Conservation (phyloP, 192 early-diverging fungal genomes). For the Podila epicladia region DNA sequence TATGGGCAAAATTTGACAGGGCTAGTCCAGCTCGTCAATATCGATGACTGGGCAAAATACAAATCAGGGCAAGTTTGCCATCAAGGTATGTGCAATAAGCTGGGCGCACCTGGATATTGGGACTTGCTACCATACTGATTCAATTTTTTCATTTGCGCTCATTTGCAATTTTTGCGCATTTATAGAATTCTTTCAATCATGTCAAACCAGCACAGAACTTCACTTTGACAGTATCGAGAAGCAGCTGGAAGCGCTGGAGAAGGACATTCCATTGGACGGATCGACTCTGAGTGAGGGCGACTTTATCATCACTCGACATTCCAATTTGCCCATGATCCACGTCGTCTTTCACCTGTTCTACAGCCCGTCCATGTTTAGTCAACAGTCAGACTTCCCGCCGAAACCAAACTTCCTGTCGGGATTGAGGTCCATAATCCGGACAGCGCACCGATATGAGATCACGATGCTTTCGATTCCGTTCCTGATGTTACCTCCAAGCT, state of each 20-base stretch:
- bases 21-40: slow-evolving; percentile 59
- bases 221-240: slow-evolving; percentile 77
- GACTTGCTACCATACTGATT: not conserved
- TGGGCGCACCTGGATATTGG: not conserved
- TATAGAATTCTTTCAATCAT: slow-evolving; percentile 68
- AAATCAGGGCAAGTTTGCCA: slow-evolving; percentile 61
- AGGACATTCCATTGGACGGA: slow-evolving; percentile 54
- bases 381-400: slow-evolving; percentile 25
- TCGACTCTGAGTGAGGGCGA: slow-evolving; percentile 58
- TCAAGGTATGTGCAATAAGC: slow-evolving; percentile 47
- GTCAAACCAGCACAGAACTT: slow-evolving; percentile 75
- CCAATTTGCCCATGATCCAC: slow-evolving; percentile 77
- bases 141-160: not conserved
- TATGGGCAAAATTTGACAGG: slow-evolving; percentile 72
- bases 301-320: slow-evolving; percentile 80
- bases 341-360: slow-evolving; percentile 81
- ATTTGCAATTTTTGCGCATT: too few species aligned
- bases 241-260: slow-evolving; percentile 67
- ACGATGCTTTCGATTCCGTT: slow-evolving; percentile 70
- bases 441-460: slow-evolving; percentile 70
- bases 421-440: slow-evolving; percentile 68
- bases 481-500: slow-evolving; percentile 63
- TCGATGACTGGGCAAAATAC: slow-evolving; percentile 64
- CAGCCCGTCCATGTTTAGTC: slow-evolving; percentile 25
- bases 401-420: slow-evolving; percentile 61